Conservation (phyloP, 2,329 filamentous ascomycete species). For the Epichloe elymi region DNA sequence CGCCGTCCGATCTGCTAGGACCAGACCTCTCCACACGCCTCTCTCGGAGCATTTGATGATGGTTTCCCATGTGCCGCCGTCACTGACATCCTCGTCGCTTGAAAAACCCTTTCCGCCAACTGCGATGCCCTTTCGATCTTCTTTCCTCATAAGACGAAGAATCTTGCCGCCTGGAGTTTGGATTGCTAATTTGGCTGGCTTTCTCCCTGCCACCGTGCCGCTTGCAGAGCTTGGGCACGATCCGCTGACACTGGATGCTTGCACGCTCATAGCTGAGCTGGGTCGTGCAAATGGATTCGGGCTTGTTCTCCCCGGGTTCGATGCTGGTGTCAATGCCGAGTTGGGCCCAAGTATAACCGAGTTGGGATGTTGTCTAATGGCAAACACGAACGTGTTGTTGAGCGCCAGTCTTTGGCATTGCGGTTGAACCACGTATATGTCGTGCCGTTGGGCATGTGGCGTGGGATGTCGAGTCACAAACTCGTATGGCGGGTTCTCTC, state of each 20-base stretch:
- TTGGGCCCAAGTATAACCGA: conserved; percentile 28
- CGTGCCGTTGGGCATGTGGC: conserved; percentile 91
- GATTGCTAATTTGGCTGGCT: conserved; percentile 90
- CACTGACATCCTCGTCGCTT: conserved; percentile 44
- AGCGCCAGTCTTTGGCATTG: conserved; percentile 79
- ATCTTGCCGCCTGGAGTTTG: conserved; percentile 94
- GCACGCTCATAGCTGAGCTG: conserved; percentile 51
- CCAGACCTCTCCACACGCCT: conserved; percentile 68
- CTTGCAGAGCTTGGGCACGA: conserved; percentile 43
- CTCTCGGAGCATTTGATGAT: conserved; percentile 81
- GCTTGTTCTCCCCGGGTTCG: conserved; percentile 34
- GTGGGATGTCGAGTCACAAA: conserved; percentile 90
- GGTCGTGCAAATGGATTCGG: conserved; percentile 51
- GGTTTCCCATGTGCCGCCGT: conserved; percentile 74
- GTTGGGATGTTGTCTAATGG: conserved; percentile 77
- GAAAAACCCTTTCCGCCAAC: conserved; percentile 27
- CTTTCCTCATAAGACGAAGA: conserved; percentile 71
- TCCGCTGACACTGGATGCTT: conserved; percentile 41
- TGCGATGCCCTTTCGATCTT: conserved; percentile 46
- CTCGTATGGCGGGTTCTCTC: conserved; percentile 87
- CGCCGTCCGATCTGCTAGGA: conserved; percentile 70
- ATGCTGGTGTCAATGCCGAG: conserved; percentile 30
- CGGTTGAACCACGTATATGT: conserved; percentile 92
- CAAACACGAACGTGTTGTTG: conserved; percentile 97
- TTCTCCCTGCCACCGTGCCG: conserved; percentile 46